Conservation (phyloP, 495 filamentous ascomycete genomes). For the Amorphotheca resinae region DNA sequence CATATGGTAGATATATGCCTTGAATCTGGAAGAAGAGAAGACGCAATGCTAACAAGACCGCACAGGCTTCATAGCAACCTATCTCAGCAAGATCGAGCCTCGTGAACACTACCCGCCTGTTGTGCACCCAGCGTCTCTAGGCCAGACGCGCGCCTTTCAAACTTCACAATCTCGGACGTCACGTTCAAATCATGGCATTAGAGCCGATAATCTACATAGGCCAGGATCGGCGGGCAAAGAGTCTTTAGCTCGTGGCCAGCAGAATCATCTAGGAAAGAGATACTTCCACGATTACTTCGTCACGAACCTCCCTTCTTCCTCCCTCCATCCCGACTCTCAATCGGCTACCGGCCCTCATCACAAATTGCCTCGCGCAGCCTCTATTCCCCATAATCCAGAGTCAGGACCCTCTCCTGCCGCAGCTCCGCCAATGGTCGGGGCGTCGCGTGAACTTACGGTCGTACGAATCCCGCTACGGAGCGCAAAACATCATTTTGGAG, state of each 20-base stretch:
- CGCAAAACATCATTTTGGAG: conserved; percentile 94
- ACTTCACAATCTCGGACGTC: background rate
- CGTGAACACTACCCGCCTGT: background rate
- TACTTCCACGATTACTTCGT: conserved; percentile 94
- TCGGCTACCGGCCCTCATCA: conserved; percentile 52
- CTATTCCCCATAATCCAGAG: conserved; percentile 61
- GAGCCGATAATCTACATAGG: background rate
- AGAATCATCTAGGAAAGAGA: background rate
- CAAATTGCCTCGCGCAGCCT: conserved; percentile 71
- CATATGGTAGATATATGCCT: conserved; percentile 9
- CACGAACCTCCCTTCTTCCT: conserved; percentile 86
- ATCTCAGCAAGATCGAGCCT: conserved; percentile 6
- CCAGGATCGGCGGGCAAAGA: background rate
- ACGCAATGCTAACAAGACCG: background rate
- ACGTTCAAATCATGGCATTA: background rate
- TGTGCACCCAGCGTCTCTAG: background rate
- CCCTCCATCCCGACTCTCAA: conserved; percentile 77
- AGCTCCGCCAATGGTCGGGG: conserved; percentile 40
- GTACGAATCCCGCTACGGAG: conserved; percentile 90
- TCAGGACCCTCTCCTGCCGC: conserved; percentile 42
- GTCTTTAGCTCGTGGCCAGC: background rate
- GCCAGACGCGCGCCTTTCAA: background rate
- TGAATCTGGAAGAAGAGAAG: background rate
- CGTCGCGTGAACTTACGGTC: conserved; percentile 71
- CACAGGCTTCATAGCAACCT: conserved; percentile 18